Evolutionary conservation across 169 alveolate genomes (phyloP).

Genomic region (Cryptosporidium baileyi): DNA sequence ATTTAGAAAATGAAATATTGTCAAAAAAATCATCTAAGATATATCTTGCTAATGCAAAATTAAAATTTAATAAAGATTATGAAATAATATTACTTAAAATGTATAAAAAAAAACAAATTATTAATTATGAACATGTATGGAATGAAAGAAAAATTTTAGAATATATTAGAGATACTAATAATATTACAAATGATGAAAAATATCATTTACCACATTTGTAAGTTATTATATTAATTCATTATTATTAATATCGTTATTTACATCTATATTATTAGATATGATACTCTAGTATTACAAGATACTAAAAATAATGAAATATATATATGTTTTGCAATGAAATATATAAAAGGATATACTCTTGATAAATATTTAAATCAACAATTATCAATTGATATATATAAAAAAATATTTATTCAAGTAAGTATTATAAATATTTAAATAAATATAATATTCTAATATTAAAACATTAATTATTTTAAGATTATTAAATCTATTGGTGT

Average conservation of each 20-base stretch:
- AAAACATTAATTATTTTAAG: conserved; percentile 6
- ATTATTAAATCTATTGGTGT: not conserved
- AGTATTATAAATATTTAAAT: not conserved
- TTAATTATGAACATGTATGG: conserved; percentile 19
- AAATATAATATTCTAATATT: too few relatives aligned
- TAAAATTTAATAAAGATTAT: not conserved
- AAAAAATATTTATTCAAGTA: conserved; percentile 21
- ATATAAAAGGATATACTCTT: conserved; percentile 5
- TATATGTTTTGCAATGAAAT: conserved; percentile 36
- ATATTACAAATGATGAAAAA: not conserved
- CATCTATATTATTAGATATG: not conserved
- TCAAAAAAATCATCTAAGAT: conserved; percentile 14
- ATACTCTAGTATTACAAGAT: conserved; percentile 19
- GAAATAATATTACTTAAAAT: conserved; percentile 6
- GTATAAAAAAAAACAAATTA: conserved; percentile 27
- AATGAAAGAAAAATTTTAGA: conserved; percentile 43
- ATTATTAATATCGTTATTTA: not conserved
- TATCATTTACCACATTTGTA: conserved; percentile 9
- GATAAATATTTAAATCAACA: not conserved
- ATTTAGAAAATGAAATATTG: not conserved
- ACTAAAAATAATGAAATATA: not conserved
- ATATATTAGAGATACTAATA: not conserved
- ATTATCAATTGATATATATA: not conserved
- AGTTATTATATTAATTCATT: not conserved
- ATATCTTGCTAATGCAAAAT: conserved; percentile 7